A percentile compares a stretch with the other conserved stretches of the same genome.
These are phyloP conservation scores for Sequoiadendron giganteum DNA, from an alignment of 75 land plant genomes.

Conservation along the genomic window DNA sequence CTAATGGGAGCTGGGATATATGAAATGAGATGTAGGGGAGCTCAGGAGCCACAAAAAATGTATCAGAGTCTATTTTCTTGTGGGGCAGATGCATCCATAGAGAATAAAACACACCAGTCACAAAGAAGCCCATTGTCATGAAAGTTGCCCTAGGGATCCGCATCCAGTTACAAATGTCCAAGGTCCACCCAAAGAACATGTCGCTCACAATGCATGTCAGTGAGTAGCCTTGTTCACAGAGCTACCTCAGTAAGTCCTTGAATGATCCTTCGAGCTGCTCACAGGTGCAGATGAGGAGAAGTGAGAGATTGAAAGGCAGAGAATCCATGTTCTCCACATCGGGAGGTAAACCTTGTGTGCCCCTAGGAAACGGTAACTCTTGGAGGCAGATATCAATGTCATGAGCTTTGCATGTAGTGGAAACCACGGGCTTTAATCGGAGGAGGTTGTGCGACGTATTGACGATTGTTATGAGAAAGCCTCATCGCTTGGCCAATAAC, in stretches of 20 bases:
- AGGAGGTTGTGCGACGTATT: constrained; percentile 33
- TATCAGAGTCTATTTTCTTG: background rate
- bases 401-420: background rate
- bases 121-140: constrained; percentile 33
- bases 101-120: constrained; percentile 19
- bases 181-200: constrained; percentile 54
- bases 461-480: constrained; percentile 37
- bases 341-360: constrained; percentile 37
- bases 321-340: constrained; percentile 29
- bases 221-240: background rate
- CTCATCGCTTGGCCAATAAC: background rate
- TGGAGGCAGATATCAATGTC: constrained; percentile 13
- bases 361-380: constrained; percentile 29
- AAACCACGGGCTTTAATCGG: constrained; percentile 13
- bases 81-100: constrained; percentile 33
- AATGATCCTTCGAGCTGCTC: constrained; percentile 28
- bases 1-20: background rate
- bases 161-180: constrained; percentile 29
- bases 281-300: constrained; percentile 18
- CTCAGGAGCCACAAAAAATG: background rate
- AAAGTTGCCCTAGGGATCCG: constrained; percentile 15
- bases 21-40: background rate
- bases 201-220: constrained; percentile 54
- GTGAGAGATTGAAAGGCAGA: constrained; percentile 15
- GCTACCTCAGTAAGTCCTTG: constrained; percentile 10